Evolutionary conservation across 2,329 filamentous ascomycete genomes (phyloP).

Genomic region (Alternaria longipes): DNA sequence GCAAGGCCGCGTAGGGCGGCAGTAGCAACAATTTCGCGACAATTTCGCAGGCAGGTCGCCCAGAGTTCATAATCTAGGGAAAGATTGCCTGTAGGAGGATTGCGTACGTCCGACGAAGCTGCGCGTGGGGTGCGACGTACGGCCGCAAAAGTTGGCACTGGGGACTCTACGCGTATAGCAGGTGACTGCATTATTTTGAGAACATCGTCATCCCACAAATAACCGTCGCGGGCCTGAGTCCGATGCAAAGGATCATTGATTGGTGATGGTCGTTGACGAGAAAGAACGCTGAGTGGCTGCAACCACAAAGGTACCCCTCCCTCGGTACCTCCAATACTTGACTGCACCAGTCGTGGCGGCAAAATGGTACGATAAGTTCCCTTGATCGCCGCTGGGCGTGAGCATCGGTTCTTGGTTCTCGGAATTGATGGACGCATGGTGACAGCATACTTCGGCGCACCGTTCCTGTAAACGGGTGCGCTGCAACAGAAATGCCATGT

Average conservation of each 20-base stretch:
- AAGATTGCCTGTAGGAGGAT: constrained; percentile 5
- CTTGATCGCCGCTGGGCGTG: constrained; percentile 10
- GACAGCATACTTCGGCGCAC: constrained; percentile 18
- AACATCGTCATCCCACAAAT: constrained; percentile 9
- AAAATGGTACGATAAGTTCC: constrained; percentile 24
- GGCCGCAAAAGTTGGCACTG: constrained; percentile 11
- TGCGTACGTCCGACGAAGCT: neutral
- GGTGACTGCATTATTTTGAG: constrained; percentile 23
- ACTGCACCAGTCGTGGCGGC: constrained; percentile 24
- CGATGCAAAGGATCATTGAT: constrained; percentile 14
- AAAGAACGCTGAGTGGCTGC: constrained; percentile 13
- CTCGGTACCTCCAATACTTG: constrained; percentile 28
- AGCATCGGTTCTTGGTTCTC: constrained; percentile 16
- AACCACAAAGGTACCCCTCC: constrained; percentile 26
- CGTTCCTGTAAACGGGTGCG: neutral
- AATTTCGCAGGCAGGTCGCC: constrained; percentile 12
- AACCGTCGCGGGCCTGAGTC: constrained; percentile 22
- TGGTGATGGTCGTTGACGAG: constrained; percentile 9
- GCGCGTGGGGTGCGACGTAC: constrained; percentile 1
- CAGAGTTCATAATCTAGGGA: constrained; percentile 4
- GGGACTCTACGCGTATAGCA: constrained; percentile 8
- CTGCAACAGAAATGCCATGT: neutral
- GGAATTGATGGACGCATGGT: constrained; percentile 19
- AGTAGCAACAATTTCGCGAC: constrained; percentile 2
- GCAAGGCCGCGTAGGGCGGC: constrained; percentile 29